Conservation (phyloP, 164 flowering plant species). For the Piper longum region DNA sequence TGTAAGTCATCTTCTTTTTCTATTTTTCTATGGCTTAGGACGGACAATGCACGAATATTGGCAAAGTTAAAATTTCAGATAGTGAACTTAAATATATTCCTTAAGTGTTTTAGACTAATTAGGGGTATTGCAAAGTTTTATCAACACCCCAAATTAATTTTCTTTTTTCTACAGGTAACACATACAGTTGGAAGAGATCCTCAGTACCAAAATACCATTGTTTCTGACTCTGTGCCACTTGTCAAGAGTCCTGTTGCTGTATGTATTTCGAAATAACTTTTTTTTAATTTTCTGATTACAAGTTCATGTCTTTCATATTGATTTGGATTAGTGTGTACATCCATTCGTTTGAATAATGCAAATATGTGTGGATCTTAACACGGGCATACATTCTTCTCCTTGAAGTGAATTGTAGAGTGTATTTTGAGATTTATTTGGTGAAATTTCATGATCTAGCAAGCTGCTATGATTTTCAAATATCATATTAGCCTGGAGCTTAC, state of each 20-base stretch:
- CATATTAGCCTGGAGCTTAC: no score
- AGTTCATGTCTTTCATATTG: background rate
- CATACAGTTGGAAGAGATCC: slow-evolving; percentile 86
- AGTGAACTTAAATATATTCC: background rate
- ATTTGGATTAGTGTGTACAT: no score
- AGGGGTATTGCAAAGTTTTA: background rate
- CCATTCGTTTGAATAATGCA: no score
- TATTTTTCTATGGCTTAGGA: background rate
- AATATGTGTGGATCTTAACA: no score
- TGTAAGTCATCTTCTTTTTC: slow-evolving; percentile 28
- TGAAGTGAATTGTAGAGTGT: no score
- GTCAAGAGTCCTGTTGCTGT: slow-evolving; percentile 69
- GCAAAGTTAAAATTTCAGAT: no score
- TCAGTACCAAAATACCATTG: slow-evolving; percentile 42
- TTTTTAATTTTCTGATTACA: background rate
- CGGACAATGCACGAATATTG: background rate
- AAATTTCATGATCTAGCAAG: no score
- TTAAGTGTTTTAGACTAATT: no score
- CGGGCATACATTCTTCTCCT: no score
- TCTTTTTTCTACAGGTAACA: slow-evolving; percentile 39
- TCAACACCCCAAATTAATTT: background rate
- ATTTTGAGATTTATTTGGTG: no score
- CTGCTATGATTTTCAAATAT: no score
- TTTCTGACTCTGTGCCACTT: slow-evolving; percentile 54
- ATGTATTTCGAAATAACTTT: slow-evolving; percentile 4